phyloP scores from a whole-genome alignment of 164 flowering plant genomes.

The Dillenia turbinata region DNA sequence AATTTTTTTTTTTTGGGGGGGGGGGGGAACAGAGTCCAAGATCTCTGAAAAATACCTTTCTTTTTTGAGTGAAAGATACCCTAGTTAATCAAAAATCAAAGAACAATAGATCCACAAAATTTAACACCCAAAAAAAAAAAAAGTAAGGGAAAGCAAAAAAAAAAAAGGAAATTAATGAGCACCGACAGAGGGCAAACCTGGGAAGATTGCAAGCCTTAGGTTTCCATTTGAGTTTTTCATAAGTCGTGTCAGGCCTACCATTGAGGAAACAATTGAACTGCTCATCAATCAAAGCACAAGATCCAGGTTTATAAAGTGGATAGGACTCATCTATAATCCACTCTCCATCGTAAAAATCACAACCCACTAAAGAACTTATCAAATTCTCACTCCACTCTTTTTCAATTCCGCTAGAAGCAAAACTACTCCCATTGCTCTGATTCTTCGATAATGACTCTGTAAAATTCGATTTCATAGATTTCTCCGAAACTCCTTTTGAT shows the following conservation, averaged over 20 bases:
- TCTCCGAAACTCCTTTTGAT: constrained; percentile 13
- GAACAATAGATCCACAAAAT: not conserved
- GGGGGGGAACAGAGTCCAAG: no score
- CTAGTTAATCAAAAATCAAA: not conserved
- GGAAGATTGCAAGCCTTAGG: constrained; percentile 80
- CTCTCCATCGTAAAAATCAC: constrained; percentile 74
- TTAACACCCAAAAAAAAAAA: not conserved
- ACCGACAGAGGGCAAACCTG: constrained; percentile 34
- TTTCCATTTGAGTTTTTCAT: constrained; percentile 72
- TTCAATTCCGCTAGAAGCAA: no score
- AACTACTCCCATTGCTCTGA: constrained; percentile 18
- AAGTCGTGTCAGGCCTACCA: constrained; percentile 74
- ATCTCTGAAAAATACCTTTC: no score
- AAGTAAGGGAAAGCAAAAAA: not conserved
- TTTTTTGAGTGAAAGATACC: not conserved
- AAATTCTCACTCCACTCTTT: constrained; percentile 21
- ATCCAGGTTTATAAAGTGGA: constrained; percentile 76
- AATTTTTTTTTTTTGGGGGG: no score
- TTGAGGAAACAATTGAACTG: constrained; percentile 73
- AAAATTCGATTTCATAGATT: constrained; percentile 29
- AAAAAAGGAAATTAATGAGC: not conserved
- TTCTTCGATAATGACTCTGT: constrained; percentile 39
- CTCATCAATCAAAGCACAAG: constrained; percentile 79
- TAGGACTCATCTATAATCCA: constrained; percentile 90
- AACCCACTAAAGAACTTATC: constrained; percentile 40